Conservation (phyloP, 768 basidiomycete genomes). For the Dendrothele bispora region DNA sequence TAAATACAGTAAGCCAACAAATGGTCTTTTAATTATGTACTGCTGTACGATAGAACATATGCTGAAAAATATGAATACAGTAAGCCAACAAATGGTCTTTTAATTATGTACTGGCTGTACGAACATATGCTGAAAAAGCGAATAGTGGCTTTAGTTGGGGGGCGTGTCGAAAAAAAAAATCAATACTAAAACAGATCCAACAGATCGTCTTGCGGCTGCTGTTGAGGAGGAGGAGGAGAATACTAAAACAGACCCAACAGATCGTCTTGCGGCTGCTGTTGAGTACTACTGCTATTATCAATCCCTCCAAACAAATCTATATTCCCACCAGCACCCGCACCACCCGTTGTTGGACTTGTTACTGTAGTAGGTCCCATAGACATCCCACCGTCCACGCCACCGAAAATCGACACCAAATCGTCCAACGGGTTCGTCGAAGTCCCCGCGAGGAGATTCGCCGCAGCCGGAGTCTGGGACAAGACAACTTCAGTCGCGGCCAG, state of each 20-base stretch:
- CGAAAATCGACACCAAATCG: slow-evolving; percentile 90
- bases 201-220: slow-evolving; percentile 42
- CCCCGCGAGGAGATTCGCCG: slow-evolving; percentile 71
- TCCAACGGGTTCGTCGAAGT: slow-evolving; percentile 89
- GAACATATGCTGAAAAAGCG: too few species aligned
- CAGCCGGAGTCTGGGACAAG: slow-evolving; percentile 71
- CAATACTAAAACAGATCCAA: slow-evolving; percentile 55
- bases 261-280: slow-evolving; percentile 19
- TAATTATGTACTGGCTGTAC: too few species aligned
- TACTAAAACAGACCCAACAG: slow-evolving; percentile 20
- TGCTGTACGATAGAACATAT: too few species aligned
- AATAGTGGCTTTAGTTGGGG: too few species aligned
- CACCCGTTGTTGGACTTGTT: slow-evolving; percentile 12
- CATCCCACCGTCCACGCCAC: slow-evolving; percentile 36
- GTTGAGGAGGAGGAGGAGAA: slow-evolving; percentile 16
- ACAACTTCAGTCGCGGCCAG: slow-evolving; percentile 77
- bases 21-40: too few species aligned
- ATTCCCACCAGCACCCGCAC: slow-evolving; percentile 5
- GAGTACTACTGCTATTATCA: slow-evolving; percentile 17
- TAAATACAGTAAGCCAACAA: too few species aligned
- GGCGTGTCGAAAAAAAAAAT: too few species aligned
- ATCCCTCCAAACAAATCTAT: slow-evolving; percentile 19
- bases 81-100: too few species aligned
- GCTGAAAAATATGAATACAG: too few species aligned
- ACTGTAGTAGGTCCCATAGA: slow-evolving; percentile 17